Conservation (phyloP, 2,329 filamentous ascomycete genomes). For the Arthroderma uncinatum region DNA sequence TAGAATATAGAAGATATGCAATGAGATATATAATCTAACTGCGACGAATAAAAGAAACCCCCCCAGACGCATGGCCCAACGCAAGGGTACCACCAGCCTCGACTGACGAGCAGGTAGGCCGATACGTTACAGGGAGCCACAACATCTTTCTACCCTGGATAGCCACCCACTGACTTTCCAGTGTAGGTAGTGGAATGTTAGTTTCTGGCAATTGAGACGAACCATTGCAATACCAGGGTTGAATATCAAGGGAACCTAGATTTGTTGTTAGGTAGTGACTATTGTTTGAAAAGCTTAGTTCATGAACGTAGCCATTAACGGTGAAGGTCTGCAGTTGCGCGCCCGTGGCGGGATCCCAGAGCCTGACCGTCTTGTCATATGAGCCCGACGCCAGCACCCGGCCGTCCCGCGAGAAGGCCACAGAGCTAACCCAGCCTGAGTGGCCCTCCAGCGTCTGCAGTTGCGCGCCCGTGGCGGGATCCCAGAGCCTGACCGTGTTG, state of each 20-base stretch:
- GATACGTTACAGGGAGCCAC: slow-evolving; percentile 5
- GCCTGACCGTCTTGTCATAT: neutral
- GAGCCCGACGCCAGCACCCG: slow-evolving; percentile 26
- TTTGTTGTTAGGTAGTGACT: neutral
- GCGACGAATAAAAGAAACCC: neutral
- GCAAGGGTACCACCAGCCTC: no score
- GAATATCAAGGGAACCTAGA: neutral
- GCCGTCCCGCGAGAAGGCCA: slow-evolving; percentile 4
- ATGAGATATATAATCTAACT: neutral
- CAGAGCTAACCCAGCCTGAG: neutral
- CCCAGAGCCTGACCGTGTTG: slow-evolving; percentile 6
- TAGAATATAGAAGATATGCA: neutral
- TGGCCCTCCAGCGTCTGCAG: neutral
- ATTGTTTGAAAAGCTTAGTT: neutral
- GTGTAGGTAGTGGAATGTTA: neutral
- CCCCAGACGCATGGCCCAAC: neutral
- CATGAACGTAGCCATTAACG: neutral
- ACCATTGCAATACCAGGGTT: neutral
- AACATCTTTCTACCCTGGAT: neutral
- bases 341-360: slow-evolving; percentile 41
- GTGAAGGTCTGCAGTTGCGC: slow-evolving; percentile 73
- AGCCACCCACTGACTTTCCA: neutral
- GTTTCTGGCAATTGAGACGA: neutral
- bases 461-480: neutral
- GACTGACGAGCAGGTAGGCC: neutral